These are phyloP conservation scores for Sclerotinia borealis DNA, from an alignment of 2,329 filamentous ascomycete species.

Conservation along the genomic window DNA sequence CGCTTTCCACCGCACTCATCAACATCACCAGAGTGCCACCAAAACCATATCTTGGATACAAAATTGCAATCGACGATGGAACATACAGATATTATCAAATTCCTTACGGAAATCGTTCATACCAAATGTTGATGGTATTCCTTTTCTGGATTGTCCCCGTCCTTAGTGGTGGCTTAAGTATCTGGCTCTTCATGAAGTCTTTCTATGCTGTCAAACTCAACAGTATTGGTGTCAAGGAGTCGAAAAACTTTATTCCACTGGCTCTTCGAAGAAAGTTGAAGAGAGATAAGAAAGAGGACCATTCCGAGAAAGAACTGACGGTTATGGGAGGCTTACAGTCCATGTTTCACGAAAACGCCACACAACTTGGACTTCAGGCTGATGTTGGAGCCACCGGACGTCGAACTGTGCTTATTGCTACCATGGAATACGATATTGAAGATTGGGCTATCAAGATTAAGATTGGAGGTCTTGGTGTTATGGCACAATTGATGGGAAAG, in stretches of 20 bases:
- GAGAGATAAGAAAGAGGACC: constrained; percentile 14
- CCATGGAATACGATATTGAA: constrained; percentile 67
- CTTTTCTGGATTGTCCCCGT: constrained; percentile 50
- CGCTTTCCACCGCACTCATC: constrained; percentile 47
- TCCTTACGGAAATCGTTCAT: constrained; percentile 47
- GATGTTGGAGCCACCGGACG: constrained; percentile 1
- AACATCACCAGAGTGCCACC: constrained; percentile 53
- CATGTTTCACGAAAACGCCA: constrained; percentile 7
- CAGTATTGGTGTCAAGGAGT: constrained; percentile 47
- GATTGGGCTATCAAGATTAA: constrained; percentile 68
- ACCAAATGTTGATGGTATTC: constrained; percentile 49
- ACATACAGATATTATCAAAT: constrained; percentile 45
- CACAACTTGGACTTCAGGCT: constrained; percentile 6
- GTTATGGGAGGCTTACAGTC: constrained; percentile 9
- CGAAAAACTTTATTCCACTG: constrained; percentile 37
- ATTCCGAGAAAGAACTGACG: constrained; percentile 17
- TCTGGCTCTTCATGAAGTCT: constrained; percentile 52
- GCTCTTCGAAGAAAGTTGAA: constrained; percentile 35
- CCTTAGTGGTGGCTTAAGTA: constrained; percentile 41
- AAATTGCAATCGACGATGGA: constrained; percentile 49
- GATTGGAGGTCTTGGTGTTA: constrained; percentile 63
- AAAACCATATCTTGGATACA: constrained; percentile 49
- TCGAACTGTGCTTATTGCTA: constrained; percentile 59
- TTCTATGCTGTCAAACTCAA: constrained; percentile 54
- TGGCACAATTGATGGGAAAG: constrained; percentile 60